Evolutionary conservation across 2,329 filamentous ascomycete genomes (phyloP), one percentile per base, ranked within the genome.

Genomic region (Apiospora hydei): DNA sequence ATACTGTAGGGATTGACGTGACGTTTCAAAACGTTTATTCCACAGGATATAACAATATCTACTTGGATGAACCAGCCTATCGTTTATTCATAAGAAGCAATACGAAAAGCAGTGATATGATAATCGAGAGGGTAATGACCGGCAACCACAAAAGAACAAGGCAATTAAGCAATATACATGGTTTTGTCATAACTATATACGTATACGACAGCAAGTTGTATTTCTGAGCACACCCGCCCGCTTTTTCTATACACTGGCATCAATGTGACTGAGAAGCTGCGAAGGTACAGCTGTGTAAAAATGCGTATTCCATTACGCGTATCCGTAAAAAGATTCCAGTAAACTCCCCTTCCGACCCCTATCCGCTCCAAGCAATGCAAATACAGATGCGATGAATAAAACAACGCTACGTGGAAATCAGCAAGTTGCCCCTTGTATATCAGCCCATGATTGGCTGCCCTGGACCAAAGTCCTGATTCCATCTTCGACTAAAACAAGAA

Each of bases 331-430:
- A 4, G 41, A 64, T 24, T 24, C 57, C 57, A 14, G 18, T 41
- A 24, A 51, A 64, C 57, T 64, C 57, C 57, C 34, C 57, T 14
- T 64, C 57, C 57, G 3, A n/a, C 57, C 57, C 57, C 34, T 21
- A n/a, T 21, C 57, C 57, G 34, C 57, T 64, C 57, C 57, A n/a
- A 41, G 57, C 18, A 64, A 64, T 64, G 34, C 57, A 64, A 64
- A 24, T 41, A 41, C 57, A 64, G 57, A 64, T 64, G 18, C 34
- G 34, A 38, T 38, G 57, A 18, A 38, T 38, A 24, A 41, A 64
- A 38, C 5, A n/a, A 41, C 34, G 34, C 30, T 64, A 64, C 57
- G 57, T 64, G 34, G 21, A 64, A 64, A 64, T 41, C 57, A 64
- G 10, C 18, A 64, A 64, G 57, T 41, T 13, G 34, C 34, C 18